phyloP scores from a whole-genome alignment of 2,329 filamentous ascomycete species.

The Colletotrichum aenigma region DNA sequence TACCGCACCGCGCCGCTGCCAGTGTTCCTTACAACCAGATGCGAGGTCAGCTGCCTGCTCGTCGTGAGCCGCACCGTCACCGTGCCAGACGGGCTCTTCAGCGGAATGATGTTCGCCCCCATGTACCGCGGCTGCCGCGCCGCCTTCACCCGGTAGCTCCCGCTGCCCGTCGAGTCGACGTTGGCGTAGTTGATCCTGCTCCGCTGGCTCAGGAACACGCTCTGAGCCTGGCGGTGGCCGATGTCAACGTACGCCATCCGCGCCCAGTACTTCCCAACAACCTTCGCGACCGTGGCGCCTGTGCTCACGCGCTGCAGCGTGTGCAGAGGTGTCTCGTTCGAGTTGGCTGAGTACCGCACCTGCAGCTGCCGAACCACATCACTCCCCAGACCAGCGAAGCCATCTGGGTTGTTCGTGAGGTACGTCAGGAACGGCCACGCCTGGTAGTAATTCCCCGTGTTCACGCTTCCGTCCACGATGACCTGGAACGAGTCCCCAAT shows the following conservation, averaged over 20 bases:
- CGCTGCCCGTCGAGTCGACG: constrained; percentile 36
- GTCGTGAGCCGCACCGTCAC: constrained; percentile 37
- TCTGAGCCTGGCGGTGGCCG: constrained; percentile 43
- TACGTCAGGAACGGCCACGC: constrained; percentile 56
- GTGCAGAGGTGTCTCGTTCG: constrained; percentile 55
- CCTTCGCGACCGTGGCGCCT: constrained; percentile 36
- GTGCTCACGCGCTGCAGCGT: constrained; percentile 43
- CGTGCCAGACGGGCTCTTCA: constrained; percentile 36
- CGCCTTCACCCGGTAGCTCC: constrained; percentile 43
- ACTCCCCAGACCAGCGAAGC: constrained; percentile 42
- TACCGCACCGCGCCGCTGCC: constrained; percentile 39
- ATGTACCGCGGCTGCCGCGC: constrained; percentile 49
- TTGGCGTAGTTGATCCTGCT: constrained; percentile 44
- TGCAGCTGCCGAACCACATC: constrained; percentile 46
- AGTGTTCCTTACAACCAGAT: constrained; percentile 38
- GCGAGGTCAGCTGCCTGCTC: constrained; percentile 40
- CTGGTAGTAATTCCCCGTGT: constrained; percentile 53
- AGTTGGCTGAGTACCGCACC: constrained; percentile 43
- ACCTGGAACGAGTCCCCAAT: constrained; percentile 51
- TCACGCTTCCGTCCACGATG: constrained; percentile 47
- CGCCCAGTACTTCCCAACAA: constrained; percentile 56
- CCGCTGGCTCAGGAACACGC: constrained; percentile 39
- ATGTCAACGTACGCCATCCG: constrained; percentile 58
- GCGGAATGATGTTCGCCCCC: constrained; percentile 53
- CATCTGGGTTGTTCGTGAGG: constrained; percentile 51